A percentile compares a stretch with the other conserved stretches of the same genome.
Evolutionary conservation across 768 basidiomycete genomes (phyloP).

Genomic region (Pulveroboletus sp.): DNA sequence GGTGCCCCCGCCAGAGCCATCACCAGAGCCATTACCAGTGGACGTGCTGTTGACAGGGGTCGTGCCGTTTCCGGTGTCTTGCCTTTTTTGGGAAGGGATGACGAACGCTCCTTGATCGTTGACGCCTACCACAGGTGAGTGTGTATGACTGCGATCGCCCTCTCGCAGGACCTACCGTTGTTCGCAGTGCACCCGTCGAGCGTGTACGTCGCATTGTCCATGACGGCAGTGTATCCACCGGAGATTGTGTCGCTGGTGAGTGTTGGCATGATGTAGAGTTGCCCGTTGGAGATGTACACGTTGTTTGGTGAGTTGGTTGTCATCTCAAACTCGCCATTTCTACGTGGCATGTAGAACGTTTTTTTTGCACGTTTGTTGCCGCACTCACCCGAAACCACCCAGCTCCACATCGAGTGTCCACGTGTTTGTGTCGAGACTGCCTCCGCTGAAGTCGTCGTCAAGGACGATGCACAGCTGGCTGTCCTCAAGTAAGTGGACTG

Average conservation of each 20-base stretch:
- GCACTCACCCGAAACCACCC: conserved; percentile 45
- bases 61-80: conserved; percentile 9
- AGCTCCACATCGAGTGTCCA: conserved; percentile 51
- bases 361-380: neutral
- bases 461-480: conserved; percentile 41
- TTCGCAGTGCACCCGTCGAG: conserved; percentile 34
- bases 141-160: neutral
- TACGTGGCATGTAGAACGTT: conserved; percentile 9
- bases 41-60: neutral
- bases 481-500: conserved; percentile 34
- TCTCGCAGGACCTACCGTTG: conserved; percentile 1
- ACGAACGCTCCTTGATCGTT: conserved; percentile 25
- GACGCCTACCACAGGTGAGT: conserved; percentile 9
- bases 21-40: neutral
- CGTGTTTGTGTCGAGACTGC: conserved; percentile 37
- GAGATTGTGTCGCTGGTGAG: conserved; percentile 47
- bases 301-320: conserved; percentile 39
- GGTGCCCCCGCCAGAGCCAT: neutral
- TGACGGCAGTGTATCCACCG: conserved; percentile 33
- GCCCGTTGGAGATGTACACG: conserved; percentile 42
- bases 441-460: conserved; percentile 43
- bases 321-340: conserved; percentile 55
- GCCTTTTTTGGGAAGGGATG: conserved; percentile 22
- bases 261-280: conserved; percentile 57
- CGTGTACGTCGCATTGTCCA: conserved; percentile 36